Conservation (phyloP, 441 rosid species). For the Eutrema salsugineum region DNA sequence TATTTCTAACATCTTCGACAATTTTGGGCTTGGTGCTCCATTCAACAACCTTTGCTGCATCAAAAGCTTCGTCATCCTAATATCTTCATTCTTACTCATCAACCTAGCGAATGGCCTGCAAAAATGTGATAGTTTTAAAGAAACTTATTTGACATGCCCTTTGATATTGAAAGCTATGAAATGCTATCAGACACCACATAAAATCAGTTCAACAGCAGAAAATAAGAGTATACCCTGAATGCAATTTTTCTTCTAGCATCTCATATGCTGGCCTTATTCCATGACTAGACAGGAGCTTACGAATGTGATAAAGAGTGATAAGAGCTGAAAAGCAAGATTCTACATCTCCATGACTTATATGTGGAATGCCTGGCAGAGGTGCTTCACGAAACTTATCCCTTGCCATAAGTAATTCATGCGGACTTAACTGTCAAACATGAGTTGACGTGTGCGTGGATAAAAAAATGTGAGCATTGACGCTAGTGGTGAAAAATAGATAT, state of each 20-base stretch:
- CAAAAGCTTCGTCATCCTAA: conserved; percentile 61
- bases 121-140: conserved; percentile 21
- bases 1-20: conserved; percentile 88
- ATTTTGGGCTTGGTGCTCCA: conserved; percentile 91
- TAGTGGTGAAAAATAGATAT: not conserved
- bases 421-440: conserved; percentile 70
- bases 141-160: not conserved
- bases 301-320: conserved; percentile 88
- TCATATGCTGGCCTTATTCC: conserved; percentile 94
- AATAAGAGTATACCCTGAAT: conserved; percentile 55
- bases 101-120: conserved; percentile 82
- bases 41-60: conserved; percentile 82
- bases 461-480: conserved; percentile 3
- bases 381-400: conserved; percentile 91
- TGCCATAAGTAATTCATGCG: conserved; percentile 82
- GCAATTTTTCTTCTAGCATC: conserved; percentile 95
- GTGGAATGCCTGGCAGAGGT: conserved; percentile 74
- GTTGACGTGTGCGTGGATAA: not conserved
- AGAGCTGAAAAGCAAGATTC: conserved; percentile 81
- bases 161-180: not conserved
- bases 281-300: conserved; percentile 92
- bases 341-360: conserved; percentile 61
- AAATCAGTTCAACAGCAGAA: not conserved
- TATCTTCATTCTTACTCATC: conserved; percentile 83
- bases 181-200: not conserved